Conservation (phyloP, 345 rosid genomes). For the Eucalyptus pumila region DNA sequence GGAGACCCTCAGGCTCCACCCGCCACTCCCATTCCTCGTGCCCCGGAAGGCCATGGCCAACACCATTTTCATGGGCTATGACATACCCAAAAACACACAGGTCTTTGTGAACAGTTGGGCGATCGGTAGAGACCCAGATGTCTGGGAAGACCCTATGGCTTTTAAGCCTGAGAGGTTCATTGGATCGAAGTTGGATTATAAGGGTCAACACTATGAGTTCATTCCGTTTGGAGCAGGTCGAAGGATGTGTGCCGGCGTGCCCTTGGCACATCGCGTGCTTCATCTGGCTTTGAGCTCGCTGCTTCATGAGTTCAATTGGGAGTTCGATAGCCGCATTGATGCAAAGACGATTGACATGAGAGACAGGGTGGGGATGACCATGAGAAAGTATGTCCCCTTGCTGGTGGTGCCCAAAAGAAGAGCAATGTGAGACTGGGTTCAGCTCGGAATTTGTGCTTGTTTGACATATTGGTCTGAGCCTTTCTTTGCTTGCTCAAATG, state of each 20-base stretch:
- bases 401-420: conserved; percentile 13
- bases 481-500: not conserved
- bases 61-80: conserved; percentile 31
- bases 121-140: conserved; percentile 39
- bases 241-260: conserved; percentile 28
- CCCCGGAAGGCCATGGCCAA: conserved; percentile 36
- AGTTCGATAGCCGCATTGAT: conserved; percentile 3
- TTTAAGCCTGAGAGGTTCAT: conserved; percentile 29
- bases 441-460: not conserved
- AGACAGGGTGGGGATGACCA: conserved; percentile 13
- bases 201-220: not conserved
- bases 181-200: conserved; percentile 20
- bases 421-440: not conserved
- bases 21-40: conserved; percentile 42
- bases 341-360: conserved; percentile 13
- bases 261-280: conserved; percentile 15
- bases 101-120: conserved; percentile 55
- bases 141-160: conserved; percentile 23
- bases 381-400: conserved; percentile 16
- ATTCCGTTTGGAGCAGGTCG: conserved; percentile 37
- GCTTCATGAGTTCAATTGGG: conserved; percentile 31
- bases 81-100: conserved; percentile 35
- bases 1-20: conserved; percentile 5
- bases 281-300: conserved; percentile 17
- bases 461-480: not conserved